Conservation (phyloP, 768 basidiomycete species). For the Phaeolepiota aurea region DNA sequence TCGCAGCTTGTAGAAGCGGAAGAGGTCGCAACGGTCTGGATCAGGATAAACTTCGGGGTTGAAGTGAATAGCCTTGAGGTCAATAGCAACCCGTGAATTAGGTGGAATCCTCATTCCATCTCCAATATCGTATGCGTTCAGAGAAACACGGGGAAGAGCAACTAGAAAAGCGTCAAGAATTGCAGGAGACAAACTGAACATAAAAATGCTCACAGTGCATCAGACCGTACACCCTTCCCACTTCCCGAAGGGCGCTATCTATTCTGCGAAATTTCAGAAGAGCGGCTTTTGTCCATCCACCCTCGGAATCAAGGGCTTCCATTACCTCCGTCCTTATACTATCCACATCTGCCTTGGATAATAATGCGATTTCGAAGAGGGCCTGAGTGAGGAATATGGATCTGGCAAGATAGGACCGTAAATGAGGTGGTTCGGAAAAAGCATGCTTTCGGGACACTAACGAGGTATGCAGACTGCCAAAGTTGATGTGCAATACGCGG, state of each 20-base stretch:
- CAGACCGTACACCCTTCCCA: conserved; percentile 24
- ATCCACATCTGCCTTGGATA: conserved; percentile 18
- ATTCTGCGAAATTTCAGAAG: conserved; percentile 23
- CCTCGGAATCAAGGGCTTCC: conserved; percentile 23
- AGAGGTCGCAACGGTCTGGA: conserved; percentile 23
- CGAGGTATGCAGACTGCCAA: conserved; percentile 31
- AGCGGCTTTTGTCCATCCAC: conserved; percentile 26
- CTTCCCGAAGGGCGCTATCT: conserved; percentile 26
- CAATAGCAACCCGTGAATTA: conserved; percentile 22
- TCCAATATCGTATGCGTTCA: conserved; percentile 18
- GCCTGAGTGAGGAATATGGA: conserved; percentile 27
- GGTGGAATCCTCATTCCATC: conserved; percentile 23
- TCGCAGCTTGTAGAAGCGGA: conserved; percentile 27
- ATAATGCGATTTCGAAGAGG: conserved; percentile 23
- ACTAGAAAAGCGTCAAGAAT: conserved; percentile 11
- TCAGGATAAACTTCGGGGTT: conserved; percentile 25
- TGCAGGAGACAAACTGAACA: not conserved
- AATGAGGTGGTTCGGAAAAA: not conserved
- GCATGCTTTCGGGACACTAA: conserved; percentile 10
- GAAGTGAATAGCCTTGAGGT: conserved; percentile 25
- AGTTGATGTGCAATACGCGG: conserved; percentile 29
- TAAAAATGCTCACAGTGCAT: conserved; percentile 18
- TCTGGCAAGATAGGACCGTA: conserved; percentile 9
- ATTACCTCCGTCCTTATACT: conserved; percentile 22
- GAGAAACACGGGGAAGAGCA: conserved; percentile 19